A percentile compares a stretch with the other conserved stretches of the same genome.
phyloP scores from a whole-genome alignment of 2,329 filamentous ascomycete species.

The Xylaria sp. region DNA sequence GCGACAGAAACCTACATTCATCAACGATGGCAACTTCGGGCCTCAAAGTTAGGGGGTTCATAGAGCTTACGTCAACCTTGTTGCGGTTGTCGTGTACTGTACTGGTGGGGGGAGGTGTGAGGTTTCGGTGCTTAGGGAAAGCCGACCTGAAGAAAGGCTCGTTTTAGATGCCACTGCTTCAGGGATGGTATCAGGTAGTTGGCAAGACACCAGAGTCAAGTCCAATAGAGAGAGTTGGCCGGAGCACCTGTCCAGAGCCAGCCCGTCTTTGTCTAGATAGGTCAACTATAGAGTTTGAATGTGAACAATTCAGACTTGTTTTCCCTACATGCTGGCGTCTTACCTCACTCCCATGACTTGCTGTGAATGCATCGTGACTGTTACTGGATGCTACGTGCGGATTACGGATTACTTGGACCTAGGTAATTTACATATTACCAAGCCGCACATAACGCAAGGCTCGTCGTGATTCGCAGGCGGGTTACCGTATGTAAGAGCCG shows the following conservation, averaged over 20 bases:
- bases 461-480: no score
- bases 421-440: no score
- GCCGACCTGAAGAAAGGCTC: neutral
- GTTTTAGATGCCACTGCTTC: neutral
- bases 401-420: no score
- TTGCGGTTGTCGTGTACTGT: neutral
- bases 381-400: no score
- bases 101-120: neutral
- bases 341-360: no score
- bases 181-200: slow-evolving; percentile 3
- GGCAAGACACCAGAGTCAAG: no score
- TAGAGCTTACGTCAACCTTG: neutral
- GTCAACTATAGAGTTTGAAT: slow-evolving; percentile 7
- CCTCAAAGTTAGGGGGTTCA: neutral
- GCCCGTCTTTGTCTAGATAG: neutral
- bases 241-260: neutral
- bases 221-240: neutral
- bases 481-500: neutral
- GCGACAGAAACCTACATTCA: neutral
- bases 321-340: neutral
- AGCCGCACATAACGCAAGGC: no score
- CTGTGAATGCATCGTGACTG: no score
- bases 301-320: neutral
- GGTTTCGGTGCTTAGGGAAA: neutral
- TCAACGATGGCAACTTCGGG: neutral